Evolutionary conservation across 306 rosid genomes (phyloP), one percentile per base, ranked within the genome.

Genomic region (Vicia faba): DNA sequence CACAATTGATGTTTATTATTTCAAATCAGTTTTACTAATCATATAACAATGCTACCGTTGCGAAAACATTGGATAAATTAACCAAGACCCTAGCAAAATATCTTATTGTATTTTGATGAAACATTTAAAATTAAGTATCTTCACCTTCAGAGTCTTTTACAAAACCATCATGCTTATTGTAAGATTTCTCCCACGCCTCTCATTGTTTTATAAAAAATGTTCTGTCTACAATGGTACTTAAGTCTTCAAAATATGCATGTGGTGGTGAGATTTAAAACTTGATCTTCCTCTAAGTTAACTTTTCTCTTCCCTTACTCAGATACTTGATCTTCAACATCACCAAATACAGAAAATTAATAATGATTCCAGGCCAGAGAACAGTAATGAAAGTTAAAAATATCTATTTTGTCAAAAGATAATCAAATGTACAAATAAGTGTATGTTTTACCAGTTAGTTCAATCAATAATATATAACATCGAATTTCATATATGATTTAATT

Each of bases 271-370:
- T 67, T 31, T 25, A 12, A 36, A 23, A 39, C 43, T 58, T 23
- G 45, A 74, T 66, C 54, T 74, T 29, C 63, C 28, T 11, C 25
- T 46, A 40, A 61, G 28, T 48, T 61, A 49, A 39, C 61, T 36
- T 46, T 67, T 48, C 45, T 66, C 64, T 67, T 31, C 66, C 15
- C 2, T 43, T 43, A 13, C 14, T 13, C 49, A 1, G 16, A 2
- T 13, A 14, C 5, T 44, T 44, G 49, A 44, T 64, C 59, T 59
- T 33, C 23, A 48, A 16, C 7, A 6, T 44, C 25, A 58, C 43
- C 43, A 36, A 58, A 58, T 23, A 48, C 44, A 23, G 16, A 4
- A 44, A n/a, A 44, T 1, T 7, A 44, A n/a, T 44, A 12, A n/a
- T 13, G 18, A 44, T n/a, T 44, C 16, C 49, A 44, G 16, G 13